Percentiles rank a stretch among this genome's conserved stretches.
phyloP scores from a whole-genome alignment of 2,329 filamentous ascomycete species.

The Fusarium sp. region DNA sequence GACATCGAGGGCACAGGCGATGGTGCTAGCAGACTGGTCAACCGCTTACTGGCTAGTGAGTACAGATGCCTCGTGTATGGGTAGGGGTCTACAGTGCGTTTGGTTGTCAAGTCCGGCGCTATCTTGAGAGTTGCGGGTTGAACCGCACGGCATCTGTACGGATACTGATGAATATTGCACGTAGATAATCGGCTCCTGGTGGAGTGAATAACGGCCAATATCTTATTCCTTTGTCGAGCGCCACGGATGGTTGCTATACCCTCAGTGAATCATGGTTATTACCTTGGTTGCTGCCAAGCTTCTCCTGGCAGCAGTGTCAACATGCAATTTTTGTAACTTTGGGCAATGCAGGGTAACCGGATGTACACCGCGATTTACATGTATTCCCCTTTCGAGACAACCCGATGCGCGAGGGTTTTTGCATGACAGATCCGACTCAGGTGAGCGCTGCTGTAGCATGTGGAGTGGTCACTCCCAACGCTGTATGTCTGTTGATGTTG shows the following conservation, averaged over 20 bases:
- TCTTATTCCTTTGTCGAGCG: slow-evolving; percentile 8
- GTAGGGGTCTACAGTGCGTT: slow-evolving; percentile 37
- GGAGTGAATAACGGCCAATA: slow-evolving; percentile 22
- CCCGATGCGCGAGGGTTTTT: not conserved
- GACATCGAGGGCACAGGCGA: slow-evolving; percentile 25
- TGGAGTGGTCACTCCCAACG: not conserved
- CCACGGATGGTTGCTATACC: not conserved
- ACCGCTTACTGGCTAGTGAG: slow-evolving; percentile 15
- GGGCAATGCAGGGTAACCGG: not conserved
- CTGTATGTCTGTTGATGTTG: not conserved
- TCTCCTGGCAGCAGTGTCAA: not conserved
- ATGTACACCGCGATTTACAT: not conserved
- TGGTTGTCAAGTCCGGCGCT: slow-evolving; percentile 44
- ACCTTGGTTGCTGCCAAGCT: not conserved
- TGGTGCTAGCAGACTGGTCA: slow-evolving; percentile 18
- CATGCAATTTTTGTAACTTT: not conserved
- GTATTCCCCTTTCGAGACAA: not conserved
- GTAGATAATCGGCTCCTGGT: slow-evolving; percentile 27
- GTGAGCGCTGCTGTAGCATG: not conserved
- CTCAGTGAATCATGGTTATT: not conserved
- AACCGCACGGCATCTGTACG: slow-evolving; percentile 48
- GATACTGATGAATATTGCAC: slow-evolving; percentile 43
- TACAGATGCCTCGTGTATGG: slow-evolving; percentile 31
- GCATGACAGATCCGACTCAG: not conserved
- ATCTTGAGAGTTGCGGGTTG: slow-evolving; percentile 50